A percentile compares a stretch with the other conserved stretches of the same genome.
Conservation (phyloP, 768 basidiomycete genomes). For the Psilocybe tampanensis region DNA sequence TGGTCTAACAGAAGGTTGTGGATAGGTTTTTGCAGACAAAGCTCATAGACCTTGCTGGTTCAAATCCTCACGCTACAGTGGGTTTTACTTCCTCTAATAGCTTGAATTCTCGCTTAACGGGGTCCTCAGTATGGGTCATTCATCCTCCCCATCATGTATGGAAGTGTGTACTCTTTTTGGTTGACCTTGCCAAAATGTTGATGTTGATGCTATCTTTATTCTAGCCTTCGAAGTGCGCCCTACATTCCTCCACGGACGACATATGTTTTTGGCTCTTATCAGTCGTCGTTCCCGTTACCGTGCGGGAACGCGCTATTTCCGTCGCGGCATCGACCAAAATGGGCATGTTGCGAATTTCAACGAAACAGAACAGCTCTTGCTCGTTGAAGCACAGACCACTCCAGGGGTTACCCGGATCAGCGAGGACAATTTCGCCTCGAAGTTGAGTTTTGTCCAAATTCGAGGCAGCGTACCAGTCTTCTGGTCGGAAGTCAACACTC, state of each 20-base stretch:
- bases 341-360: constrained; percentile 97
- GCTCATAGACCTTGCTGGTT: constrained; percentile 53
- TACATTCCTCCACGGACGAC: constrained; percentile 72
- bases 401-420: constrained; percentile 38
- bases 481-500: constrained; percentile 95
- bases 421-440: constrained; percentile 51
- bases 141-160: constrained; percentile 92
- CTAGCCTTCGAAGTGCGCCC: constrained; percentile 87
- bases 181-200: background rate
- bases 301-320: constrained; percentile 96
- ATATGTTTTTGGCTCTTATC: constrained; percentile 84
- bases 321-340: constrained; percentile 85
- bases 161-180: constrained; percentile 63
- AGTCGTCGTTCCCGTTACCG: constrained; percentile 93
- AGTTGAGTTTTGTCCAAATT: constrained; percentile 90
- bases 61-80: constrained; percentile 49
- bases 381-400: constrained; percentile 63
- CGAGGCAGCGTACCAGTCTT: constrained; percentile 93
- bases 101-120: background rate
- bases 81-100: constrained; percentile 35
- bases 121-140: constrained; percentile 72
- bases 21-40: constrained; percentile 56
- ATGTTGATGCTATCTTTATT: constrained; percentile 1
- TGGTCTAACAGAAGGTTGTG: background rate
- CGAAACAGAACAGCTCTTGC: constrained; percentile 93